phyloP scores from a whole-genome alignment of 2,329 filamentous ascomycete species.

The Aspergillus piperis region DNA sequence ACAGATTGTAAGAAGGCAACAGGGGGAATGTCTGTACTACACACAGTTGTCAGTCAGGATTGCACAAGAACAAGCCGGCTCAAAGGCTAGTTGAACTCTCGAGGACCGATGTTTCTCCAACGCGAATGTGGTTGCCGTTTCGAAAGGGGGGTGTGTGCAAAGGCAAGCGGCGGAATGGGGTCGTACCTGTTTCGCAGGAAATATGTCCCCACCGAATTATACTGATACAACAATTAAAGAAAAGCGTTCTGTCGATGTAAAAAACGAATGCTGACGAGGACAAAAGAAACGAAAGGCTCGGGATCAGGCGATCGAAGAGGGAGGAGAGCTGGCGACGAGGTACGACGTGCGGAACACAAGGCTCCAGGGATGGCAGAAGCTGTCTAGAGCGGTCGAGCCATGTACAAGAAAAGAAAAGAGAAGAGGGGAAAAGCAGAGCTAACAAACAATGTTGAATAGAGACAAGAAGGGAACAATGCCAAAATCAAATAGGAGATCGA shows the following conservation, averaged over 20 bases:
- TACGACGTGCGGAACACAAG: conserved; percentile 30
- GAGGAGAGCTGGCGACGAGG: conserved; percentile 30
- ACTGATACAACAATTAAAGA: conserved; percentile 34
- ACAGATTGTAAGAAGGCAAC: conserved; percentile 23
- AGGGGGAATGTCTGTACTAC: conserved; percentile 23
- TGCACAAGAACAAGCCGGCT: conserved; percentile 19
- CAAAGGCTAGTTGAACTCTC: conserved; percentile 16
- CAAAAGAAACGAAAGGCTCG: conserved; percentile 30
- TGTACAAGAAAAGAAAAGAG: conserved; percentile 30
- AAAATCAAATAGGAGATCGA: conserved; percentile 18
- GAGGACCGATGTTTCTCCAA: conserved; percentile 12
- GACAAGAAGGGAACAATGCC: conserved; percentile 12
- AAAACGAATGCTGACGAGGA: conserved; percentile 28
- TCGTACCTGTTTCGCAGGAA: conserved; percentile 34
- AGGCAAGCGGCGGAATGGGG: not conserved
- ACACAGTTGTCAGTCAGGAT: conserved; percentile 30
- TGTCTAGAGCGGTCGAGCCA: conserved; percentile 34
- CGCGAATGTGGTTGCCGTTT: conserved; percentile 8
- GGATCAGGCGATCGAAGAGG: conserved; percentile 29
- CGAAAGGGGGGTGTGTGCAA: conserved; percentile 13
- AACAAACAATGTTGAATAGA: conserved; percentile 12
- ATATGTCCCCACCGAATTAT: conserved; percentile 31
- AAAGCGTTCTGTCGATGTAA: conserved; percentile 24
- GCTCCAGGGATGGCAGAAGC: conserved; percentile 28
- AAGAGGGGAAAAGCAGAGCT: not conserved